These are phyloP conservation scores for Erysimum cheiranthoides DNA, from an alignment of 345 rosid species.

Conservation along the genomic window DNA sequence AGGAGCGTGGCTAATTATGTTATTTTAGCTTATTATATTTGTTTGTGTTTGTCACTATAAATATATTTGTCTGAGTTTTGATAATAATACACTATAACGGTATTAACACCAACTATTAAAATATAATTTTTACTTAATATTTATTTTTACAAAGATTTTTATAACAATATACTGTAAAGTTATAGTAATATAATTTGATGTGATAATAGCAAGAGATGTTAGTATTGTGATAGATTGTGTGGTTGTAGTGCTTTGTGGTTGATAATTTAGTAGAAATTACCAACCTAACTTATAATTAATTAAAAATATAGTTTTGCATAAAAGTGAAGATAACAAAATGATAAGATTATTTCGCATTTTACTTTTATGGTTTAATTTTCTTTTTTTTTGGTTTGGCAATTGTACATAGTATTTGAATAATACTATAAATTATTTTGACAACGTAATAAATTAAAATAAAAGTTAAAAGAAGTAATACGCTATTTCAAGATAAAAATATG, in stretches of 20 bases:
- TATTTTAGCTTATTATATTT: not conserved
- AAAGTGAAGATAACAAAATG: not conserved
- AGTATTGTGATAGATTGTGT: not conserved
- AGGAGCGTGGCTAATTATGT: slow-evolving; percentile 15
- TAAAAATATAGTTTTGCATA: not conserved
- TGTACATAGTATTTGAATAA: not conserved
- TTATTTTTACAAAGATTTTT: no score
- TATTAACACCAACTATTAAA: no score
- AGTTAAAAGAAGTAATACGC: not conserved
- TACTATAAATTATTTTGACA: not conserved
- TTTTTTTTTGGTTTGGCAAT: not conserved
- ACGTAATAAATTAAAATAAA: not conserved
- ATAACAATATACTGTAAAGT: not conserved
- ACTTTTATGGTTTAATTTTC: not conserved
- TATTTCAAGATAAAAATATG: not conserved
- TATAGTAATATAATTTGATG: not conserved
- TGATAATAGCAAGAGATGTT: not conserved
- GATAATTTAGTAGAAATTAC: not conserved
- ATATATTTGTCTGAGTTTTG: no score
- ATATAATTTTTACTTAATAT: no score
- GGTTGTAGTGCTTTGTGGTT: no score
- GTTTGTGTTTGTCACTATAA: not conserved
- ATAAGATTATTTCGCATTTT: not conserved
- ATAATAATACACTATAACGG: no score
- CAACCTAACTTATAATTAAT: not conserved